Evolutionary conservation across 768 basidiomycete genomes (phyloP).

Genomic region (Mycena vitilis): DNA sequence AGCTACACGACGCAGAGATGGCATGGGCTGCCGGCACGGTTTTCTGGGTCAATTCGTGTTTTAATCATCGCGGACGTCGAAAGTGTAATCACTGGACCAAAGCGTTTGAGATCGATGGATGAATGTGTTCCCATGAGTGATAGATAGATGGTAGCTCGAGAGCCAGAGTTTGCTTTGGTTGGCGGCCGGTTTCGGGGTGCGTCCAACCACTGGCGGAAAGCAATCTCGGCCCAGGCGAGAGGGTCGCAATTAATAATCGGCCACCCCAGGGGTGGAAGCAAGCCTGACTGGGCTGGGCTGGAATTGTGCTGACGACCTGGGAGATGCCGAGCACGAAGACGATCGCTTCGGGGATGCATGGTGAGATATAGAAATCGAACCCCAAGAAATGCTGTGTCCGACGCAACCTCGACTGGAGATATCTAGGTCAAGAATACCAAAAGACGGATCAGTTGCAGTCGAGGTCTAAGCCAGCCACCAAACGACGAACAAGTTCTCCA

Average conservation of each 20-base stretch:
- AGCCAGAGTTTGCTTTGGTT: slow-evolving; percentile 22
- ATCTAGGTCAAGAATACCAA: not conserved
- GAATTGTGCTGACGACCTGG: slow-evolving; percentile 5
- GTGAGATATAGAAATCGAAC: slow-evolving; percentile 4
- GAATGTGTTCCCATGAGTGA: not conserved
- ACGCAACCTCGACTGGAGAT: not conserved
- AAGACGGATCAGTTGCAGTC: slow-evolving; percentile 12
- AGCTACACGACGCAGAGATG: not conserved
- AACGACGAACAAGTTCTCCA: slow-evolving; percentile 6
- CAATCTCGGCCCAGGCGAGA: slow-evolving; percentile 8
- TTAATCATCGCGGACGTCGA: slow-evolving; percentile 14
- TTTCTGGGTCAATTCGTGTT: not conserved
- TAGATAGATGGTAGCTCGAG: slow-evolving; percentile 27
- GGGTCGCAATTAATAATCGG: slow-evolving; percentile 14
- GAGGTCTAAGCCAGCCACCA: not conserved
- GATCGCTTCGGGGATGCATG: not conserved
- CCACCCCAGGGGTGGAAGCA: not conserved
- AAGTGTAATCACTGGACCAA: slow-evolving; percentile 23
- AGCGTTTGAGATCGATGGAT: slow-evolving; percentile 18
- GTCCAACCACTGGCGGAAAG: slow-evolving; percentile 5
- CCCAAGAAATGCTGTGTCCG: not conserved
- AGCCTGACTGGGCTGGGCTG: slow-evolving; percentile 1
- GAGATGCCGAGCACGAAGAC: slow-evolving; percentile 5
- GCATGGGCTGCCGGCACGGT: slow-evolving; percentile 19
- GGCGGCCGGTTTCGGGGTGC: slow-evolving; percentile 11